Base-by-base conservation (phyloP, 1,284 basidiomycete genomes). In the Leccinum variabile region DNA sequence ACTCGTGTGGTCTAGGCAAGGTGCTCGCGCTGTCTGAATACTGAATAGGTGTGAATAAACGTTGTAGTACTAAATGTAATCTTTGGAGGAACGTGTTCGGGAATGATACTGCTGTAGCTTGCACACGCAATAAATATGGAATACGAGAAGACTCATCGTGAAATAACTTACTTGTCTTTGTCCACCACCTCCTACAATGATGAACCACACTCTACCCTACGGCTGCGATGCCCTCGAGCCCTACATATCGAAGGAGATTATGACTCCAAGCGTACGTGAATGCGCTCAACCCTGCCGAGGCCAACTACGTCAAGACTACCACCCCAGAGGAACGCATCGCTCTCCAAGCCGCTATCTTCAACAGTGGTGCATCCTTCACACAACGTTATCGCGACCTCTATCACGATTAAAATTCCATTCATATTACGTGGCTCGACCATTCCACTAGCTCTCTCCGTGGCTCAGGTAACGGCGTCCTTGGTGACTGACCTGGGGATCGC, bases 181-280 rank as follows among this genome's bases (percentile, higher is more conserved):
- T 56, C 54, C 60, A 64, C n/a, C 44, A 64, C 50, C 57, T 32
- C 57, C 59, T 13, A 44, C 50, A 54, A 56, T 52, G 2, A 69
- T 67, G 63, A n/a, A 39, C 2, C 82, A 90, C 82, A 84, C 81
- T 57, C 87, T 97, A 18, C 18, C 18, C 18, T 98, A 97, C 78
- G 78, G 80, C 44, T 97, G 97, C 81, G 82, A 96, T 82, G 88
- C 85, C 59, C 90, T 95, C 72, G 92, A 95, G 82, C 93, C 94
- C 46, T 85, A 87, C 78, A 94, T 95, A 80, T 89, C 85, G 30
- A 77, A 82, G 71, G 81, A 93, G 78, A 92, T 92, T 75, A 94
- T 94, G 91, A 81, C 78, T 69, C 80, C 58, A 94, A 93, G 85
- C 88, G 53, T 91, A 92, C 68, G 89, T 91, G 46, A 91, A 82